Base-by-base conservation (phyloP, 2,329 filamentous ascomycete species). In the Exophiala calicioides region DNA sequence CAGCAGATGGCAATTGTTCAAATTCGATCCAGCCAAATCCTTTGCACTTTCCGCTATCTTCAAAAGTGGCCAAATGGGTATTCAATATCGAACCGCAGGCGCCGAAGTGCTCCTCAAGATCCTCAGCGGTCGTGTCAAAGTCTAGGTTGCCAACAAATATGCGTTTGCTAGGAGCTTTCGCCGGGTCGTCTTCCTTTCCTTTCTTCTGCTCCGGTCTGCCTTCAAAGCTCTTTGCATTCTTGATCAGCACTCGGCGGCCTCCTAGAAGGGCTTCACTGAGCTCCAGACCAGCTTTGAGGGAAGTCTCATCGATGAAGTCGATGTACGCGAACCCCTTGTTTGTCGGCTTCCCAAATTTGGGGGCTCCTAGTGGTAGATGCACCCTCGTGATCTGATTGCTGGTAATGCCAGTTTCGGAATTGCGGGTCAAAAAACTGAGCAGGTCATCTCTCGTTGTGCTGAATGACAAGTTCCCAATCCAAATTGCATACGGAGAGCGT, bases 321-420 rank as follows among this genome's bases (percentile, higher is more conserved):
- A 98, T 83, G 64, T 98, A 98, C 44, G 93, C 93, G 64, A 96
- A 98, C 12, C 93, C 94, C 69, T 86, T 91, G 73, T 97, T 98
- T 60, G 84, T 74, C 16, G 77, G 69, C 59, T 76, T 80, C 24
- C 65, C 64, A 48, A 62, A 62, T 40, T 79, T 84, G 48, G 73
- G 75, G 5, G 72, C 61, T 3, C 76, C 74, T 16, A 71, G 79
- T 1, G 90, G 90, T 62, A 96, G 73, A 67, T 96, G 85, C 40
- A 97, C 74, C 50, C 93, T 80, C 1, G 90, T 95, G 57, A 98
- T 93, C 52, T 83, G 79, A 37, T 82, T 79, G 37, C 83, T 82
- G 8, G 64, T 61, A 49, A 79, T 75, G 13, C 65, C 61, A 33
- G 42, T 27, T n/a, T 47, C 36, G 12, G 44, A 31, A 34, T 53